These are phyloP conservation scores for Mangifera indica DNA, from an alignment of 345 rosid species.

Conservation along the genomic window DNA sequence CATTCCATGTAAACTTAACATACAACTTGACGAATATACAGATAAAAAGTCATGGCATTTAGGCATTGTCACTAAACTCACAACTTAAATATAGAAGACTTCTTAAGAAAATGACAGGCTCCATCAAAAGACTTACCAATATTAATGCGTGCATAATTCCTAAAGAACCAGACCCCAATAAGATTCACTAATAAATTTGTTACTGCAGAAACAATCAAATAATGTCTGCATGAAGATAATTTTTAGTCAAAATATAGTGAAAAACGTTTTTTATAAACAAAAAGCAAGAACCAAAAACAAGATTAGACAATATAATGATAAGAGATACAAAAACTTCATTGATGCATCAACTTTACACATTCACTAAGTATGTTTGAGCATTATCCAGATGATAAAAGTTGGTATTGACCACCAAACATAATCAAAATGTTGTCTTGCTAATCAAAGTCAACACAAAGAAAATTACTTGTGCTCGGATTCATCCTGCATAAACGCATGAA, in stretches of 20 bases:
- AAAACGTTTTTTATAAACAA: neutral
- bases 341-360: neutral
- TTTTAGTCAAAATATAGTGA: neutral
- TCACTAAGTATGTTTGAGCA: neutral
- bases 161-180: constrained; percentile 96
- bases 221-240: constrained; percentile 64
- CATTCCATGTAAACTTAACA: neutral
- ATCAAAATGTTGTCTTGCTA: neutral
- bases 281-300: neutral
- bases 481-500: constrained; percentile 97
- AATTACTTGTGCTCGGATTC: constrained; percentile 99
- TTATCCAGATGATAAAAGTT: neutral
- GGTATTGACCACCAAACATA: neutral
- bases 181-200: constrained; percentile 90
- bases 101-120: neutral
- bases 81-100: constrained; percentile 1
- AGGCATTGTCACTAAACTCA: neutral
- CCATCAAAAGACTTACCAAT: constrained; percentile 54
- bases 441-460: constrained; percentile 3
- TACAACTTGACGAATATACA: neutral
- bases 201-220: constrained; percentile 95
- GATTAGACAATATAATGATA: neutral
- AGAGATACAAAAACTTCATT: neutral
- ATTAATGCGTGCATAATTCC: constrained; percentile 88
- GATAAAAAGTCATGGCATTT: neutral